Evolutionary conservation across 345 rosid genomes (phyloP).

Genomic region (Salix viminalis): DNA sequence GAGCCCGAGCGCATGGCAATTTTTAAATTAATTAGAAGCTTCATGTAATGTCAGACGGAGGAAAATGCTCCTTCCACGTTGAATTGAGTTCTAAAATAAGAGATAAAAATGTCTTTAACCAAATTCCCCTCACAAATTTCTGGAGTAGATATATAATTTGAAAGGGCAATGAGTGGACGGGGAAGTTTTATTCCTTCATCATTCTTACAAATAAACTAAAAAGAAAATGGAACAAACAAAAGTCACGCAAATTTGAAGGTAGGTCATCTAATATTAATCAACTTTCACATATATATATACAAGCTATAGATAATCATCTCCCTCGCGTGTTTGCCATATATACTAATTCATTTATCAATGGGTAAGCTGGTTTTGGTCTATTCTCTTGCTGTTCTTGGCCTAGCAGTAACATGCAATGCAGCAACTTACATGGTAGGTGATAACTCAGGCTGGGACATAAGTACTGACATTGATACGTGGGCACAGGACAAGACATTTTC

Average conservation of each 20-base stretch:
- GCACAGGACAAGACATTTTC: slow-evolving; percentile 49
- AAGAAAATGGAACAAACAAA: neutral
- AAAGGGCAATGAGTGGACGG: neutral
- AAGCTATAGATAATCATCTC: neutral
- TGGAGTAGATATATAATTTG: neutral
- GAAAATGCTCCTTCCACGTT: neutral
- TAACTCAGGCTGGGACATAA: slow-evolving; percentile 87
- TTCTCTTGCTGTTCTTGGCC: slow-evolving; percentile 23
- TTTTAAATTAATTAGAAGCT: neutral
- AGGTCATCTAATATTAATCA: slow-evolving; percentile 38
- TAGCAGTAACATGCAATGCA: slow-evolving; percentile 37
- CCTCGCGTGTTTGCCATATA: neutral
- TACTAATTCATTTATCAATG: slow-evolving; percentile 12
- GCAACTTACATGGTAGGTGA: slow-evolving; percentile 75
- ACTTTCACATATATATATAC: neutral
- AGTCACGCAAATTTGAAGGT: slow-evolving; percentile 20
- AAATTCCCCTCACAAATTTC: neutral
- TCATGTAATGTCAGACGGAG: neutral
- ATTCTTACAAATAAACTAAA: neutral
- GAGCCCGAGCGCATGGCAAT: neutral
- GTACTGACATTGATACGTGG: slow-evolving; percentile 75
- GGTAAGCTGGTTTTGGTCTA: slow-evolving; percentile 33
- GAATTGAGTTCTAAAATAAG: neutral
- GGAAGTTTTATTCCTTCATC: neutral
- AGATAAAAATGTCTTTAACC: neutral